Base-by-base conservation (phyloP, 2,329 filamentous ascomycete genomes). In the Sarocladiaceae sp. region DNA sequence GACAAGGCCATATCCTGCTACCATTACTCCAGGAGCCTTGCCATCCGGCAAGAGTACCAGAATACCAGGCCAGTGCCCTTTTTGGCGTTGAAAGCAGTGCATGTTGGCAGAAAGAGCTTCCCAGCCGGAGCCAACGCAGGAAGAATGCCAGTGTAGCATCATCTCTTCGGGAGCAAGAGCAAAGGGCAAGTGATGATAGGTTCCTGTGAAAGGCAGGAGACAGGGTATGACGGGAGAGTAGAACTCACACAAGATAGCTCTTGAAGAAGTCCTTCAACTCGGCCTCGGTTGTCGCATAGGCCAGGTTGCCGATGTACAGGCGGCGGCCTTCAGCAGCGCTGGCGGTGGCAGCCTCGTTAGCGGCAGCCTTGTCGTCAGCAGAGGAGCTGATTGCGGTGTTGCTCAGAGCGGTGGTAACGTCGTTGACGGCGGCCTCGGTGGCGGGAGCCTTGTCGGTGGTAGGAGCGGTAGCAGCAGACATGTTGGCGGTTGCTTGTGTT, bases 211-310 rank as follows among this genome's bases (percentile, higher is more conserved):
- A 18, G 13, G 7, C n/a, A 18, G 19, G n/a, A 33, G 32, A 13
- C 6, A 33, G 32, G 32, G n/a, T 33, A n/a, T n/a, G n/a, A n/a
- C 20, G 19, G 15, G 15, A 18, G 34, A 39, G 15, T 12, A 29
- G 37, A 40, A 87, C 91, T 80, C 81, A 98, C 93, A 98, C 88
- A 78, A 93, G 85, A 80, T 95, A 97, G 72, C 84, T 87, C 80
- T 93, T 91, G 85, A 98, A 98, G 82, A 98, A 98, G 62, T 93
- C 87, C 80, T 94, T 95, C 81, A 98, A 88, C 84, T 96, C 89
- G 85, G 87, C 93, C 87, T 97, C 93, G 70, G 89, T 95, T 83
- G 93, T 97, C 84, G 91, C 90, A 72, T 98, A 98, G 64, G 93
- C 93, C 82, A 98, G 87, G 80, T 98, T 98, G 79, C 93, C 93